A percentile compares a stretch with the other conserved stretches of the same genome.
These are phyloP conservation scores for Russula sp. DNA, from an alignment of 768 basidiomycete genomes.

Conservation along the genomic window DNA sequence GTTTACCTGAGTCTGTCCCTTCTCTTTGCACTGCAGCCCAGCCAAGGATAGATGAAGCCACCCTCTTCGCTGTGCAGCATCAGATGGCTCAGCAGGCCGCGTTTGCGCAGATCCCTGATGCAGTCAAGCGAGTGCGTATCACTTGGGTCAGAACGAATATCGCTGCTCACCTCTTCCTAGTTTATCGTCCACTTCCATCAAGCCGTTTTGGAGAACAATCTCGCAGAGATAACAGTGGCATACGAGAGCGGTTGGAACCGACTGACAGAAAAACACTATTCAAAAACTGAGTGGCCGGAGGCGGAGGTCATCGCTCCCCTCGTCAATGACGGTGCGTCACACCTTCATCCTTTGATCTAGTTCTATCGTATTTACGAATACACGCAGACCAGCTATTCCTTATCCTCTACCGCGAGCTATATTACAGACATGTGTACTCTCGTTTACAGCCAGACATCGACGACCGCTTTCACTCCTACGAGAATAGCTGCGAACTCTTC, in stretches of 20 bases:
- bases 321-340: slow-evolving; percentile 76
- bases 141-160: not conserved
- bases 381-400: slow-evolving; percentile 83
- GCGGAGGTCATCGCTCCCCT: slow-evolving; percentile 92
- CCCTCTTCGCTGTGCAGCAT: slow-evolving; percentile 69
- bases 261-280: slow-evolving; percentile 92
- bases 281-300: slow-evolving; percentile 95
- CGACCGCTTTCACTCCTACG: slow-evolving; percentile 96
- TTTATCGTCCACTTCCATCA: slow-evolving; percentile 95
- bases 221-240: slow-evolving; percentile 83
- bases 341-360: not conserved
- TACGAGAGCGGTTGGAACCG: slow-evolving; percentile 98
- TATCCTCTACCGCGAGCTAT: slow-evolving; percentile 93
- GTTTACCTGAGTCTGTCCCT: not conserved
- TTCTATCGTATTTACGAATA: not conserved
- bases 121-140: slow-evolving; percentile 72
- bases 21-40: slow-evolving; percentile 32
- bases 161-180: slow-evolving; percentile 35
- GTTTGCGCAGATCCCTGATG: slow-evolving; percentile 78
- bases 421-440: slow-evolving; percentile 94
- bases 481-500: slow-evolving; percentile 97
- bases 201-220: slow-evolving; percentile 86
- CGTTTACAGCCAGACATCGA: slow-evolving; percentile 92
- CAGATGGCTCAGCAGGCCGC: slow-evolving; percentile 81
- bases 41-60: slow-evolving; percentile 64